These are phyloP conservation scores for Aspergillus piperis DNA, from an alignment of 2,329 filamentous ascomycete genomes.

Conservation along the genomic window DNA sequence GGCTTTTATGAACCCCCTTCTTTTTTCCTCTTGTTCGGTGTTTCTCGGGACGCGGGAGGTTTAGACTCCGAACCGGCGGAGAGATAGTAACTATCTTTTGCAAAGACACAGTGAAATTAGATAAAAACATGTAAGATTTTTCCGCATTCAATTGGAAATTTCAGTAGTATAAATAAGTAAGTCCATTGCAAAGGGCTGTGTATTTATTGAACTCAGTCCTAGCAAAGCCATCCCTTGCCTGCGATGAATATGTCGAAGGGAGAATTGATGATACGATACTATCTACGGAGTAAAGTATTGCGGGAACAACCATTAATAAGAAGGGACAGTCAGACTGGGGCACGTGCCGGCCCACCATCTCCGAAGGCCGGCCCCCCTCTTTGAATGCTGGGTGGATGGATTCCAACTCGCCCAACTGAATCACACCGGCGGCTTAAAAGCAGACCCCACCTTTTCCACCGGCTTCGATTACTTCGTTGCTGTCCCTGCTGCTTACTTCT, in stretches of 20 bases:
- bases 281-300: not conserved
- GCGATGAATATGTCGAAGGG: not conserved
- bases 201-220: not conserved
- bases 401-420: not conserved
- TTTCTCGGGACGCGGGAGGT: not conserved
- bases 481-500: constrained; percentile 55
- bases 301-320: not conserved
- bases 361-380: constrained; percentile 5
- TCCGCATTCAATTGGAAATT: too few species aligned
- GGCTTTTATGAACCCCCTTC: not conserved
- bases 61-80: constrained; percentile 7
- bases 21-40: not conserved
- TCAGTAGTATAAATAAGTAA: too few species aligned
- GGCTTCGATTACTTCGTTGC: constrained; percentile 2
- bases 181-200: not conserved
- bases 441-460: constrained; percentile 8
- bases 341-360: constrained; percentile 2
- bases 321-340: not conserved
- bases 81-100: not conserved
- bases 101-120: not conserved
- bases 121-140: not conserved
- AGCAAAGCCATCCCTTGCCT: not conserved
- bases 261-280: not conserved
- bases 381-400: not conserved
- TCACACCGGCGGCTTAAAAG: constrained; percentile 5